Base-by-base conservation (phyloP, 139 green algal genomes). In the Chlorella vulgaris region DNA sequence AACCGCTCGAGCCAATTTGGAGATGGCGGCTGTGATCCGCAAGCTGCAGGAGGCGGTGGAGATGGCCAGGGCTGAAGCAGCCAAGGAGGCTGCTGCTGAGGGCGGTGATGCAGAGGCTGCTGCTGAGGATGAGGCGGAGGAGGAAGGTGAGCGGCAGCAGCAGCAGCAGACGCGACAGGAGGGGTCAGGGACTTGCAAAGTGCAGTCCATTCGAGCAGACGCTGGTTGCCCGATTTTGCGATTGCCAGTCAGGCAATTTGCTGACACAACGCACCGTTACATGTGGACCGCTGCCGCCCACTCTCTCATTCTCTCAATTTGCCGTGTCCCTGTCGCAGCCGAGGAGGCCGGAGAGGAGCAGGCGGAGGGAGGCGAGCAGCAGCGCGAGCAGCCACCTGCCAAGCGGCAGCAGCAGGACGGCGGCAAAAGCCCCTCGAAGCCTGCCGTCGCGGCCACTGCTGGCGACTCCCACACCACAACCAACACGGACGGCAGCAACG, bases 1-100 rank as follows among this genome's bases (percentile, higher is more conserved):
- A 18, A 83, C 78, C 15, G 86, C 87, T 4, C 86, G 91, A 51
- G 87, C 97, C 61, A 95, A 96, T 87, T 80, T 39, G 36, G 91
- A 90, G 78, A 95, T 96, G 89, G 83, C 55, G 29, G 89, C 71
- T 0, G 75, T 95, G 33, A 91, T 96, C 63, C 84, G 71, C 51
- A 84, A 84, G 69, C 86, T 97, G 74, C 86, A 94, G 85, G 83
- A 82, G 31, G 81, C 80, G 0, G 38, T 85, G 38, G 77, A 83
- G 35, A 68, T 43, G 21, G 82, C 76, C 6, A 65, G 38, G 38
- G 76, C 74, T 31, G 63, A 89, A 75, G 86, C 86, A 40, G 70
- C 69, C 35, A 69, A 83, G 62, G 66, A 85, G 69, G 83, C 76
- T n/a, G 87, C 55, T 0, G 74, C 78, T 31, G 81, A 75, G 55